Evolutionary conservation across 257 asterid genomes (phyloP), one percentile per base, ranked within the genome.

Genomic region (Nicotiana benthamiana): DNA sequence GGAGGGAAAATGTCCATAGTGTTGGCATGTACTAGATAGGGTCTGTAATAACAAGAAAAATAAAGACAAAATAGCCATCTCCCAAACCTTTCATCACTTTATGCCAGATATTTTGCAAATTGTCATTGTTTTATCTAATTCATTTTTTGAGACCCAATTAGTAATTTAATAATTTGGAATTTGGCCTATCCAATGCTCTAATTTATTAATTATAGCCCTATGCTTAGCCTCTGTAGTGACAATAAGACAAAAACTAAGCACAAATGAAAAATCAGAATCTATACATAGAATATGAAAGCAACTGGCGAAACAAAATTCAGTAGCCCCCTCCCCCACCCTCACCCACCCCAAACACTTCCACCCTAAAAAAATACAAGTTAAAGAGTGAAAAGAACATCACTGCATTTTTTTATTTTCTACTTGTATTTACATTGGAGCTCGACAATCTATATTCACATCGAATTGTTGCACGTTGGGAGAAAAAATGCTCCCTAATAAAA

Each of bases 51-150:
- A 16, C 20, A 24, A 75, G 10, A 57, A 36, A 22, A 46, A 27
- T 48, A 20, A 72, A 43, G 27, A 65, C 43, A 77, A 65, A 65
- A 12, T 67, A 68, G 82, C 84, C 76, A 61, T 61, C 80, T 40
- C 75, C 0, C 48, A 0, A 22, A 60, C 30, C 30, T 40, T 51
- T 48, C 40, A 51, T 22, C 4, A 62, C 9, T 57, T 57, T 64
- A 20, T 30, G 52, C 27, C 53, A 63, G 65, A 63, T 75, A 83
- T 52, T 18, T 61, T 7, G 18, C 43, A 43, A 76, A 27, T 72
- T 46, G 34, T 72, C 34, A 40, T 24, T 57, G 6, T 60, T 24
- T 59, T 57, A 1, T 28, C 1, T 64, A 11, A 22, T 60, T 60
- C 20, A 62, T 56, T 32, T 62, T 62, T 26, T 8, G 15, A 16